These are phyloP conservation scores for Blastobotrys mokoenaii DNA, from an alignment of 805 yeast species.

Conservation along the genomic window DNA sequence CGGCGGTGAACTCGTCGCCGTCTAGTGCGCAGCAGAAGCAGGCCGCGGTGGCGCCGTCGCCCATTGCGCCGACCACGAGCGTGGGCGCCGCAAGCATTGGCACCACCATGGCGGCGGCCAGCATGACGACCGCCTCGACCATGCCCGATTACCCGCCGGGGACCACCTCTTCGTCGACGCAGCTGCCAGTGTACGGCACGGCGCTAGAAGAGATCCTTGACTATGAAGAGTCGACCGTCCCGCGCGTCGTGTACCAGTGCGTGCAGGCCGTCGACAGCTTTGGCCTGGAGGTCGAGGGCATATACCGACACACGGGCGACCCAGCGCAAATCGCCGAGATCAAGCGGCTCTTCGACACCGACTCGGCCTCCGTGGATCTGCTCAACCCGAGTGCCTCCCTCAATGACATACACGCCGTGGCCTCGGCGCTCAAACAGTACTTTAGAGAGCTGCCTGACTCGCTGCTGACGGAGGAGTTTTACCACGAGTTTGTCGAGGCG, in stretches of 20 bases:
- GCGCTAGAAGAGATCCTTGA: slow-evolving; percentile 71
- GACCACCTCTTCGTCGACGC: slow-evolving; percentile 11
- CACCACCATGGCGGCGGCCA: no score
- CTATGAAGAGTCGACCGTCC: slow-evolving; percentile 85
- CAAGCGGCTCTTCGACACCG: slow-evolving; percentile 51
- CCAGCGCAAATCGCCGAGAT: slow-evolving; percentile 64
- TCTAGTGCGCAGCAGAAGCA: no score
- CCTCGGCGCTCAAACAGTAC: slow-evolving; percentile 75
- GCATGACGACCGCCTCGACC: slow-evolving; percentile 2
- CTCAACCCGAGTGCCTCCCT: slow-evolving; percentile 49
- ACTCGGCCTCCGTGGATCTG: slow-evolving; percentile 50
- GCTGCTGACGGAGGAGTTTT: slow-evolving; percentile 56
- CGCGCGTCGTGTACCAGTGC: slow-evolving; percentile 81
- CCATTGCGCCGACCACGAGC: no score
- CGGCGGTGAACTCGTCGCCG: no score
- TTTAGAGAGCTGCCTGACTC: slow-evolving; percentile 85
- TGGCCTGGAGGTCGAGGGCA: slow-evolving; percentile 82
- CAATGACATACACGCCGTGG: slow-evolving; percentile 83
- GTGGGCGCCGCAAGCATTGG: no score
- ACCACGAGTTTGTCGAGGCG: slow-evolving; percentile 56
- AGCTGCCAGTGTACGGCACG: slow-evolving; percentile 63
- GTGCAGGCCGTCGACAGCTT: slow-evolving; percentile 76
- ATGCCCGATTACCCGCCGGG: slow-evolving; percentile 29
- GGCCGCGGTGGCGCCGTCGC: no score
- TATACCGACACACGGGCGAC: slow-evolving; percentile 81